phyloP scores from a whole-genome alignment of 371 early-diverging fungal genomes.

The Apophysomyces variabilis region DNA sequence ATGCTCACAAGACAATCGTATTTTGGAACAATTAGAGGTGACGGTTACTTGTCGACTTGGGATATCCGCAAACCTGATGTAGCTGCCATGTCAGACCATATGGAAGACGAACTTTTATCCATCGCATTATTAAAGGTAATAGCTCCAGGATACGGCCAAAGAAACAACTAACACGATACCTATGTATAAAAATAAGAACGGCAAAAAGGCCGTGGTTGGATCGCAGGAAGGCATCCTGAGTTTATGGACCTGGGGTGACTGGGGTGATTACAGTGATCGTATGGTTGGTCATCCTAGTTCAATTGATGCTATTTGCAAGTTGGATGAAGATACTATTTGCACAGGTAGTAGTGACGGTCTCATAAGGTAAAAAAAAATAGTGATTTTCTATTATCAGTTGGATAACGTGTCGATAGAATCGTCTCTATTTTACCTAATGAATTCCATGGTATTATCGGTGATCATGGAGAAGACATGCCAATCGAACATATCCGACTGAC shows the following conservation, averaged over 20 bases:
- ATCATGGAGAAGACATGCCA: constrained; percentile 83
- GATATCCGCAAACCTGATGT: constrained; percentile 86
- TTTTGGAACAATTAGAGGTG: constrained; percentile 63
- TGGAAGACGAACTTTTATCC: constrained; percentile 92
- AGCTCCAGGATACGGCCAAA: not conserved
- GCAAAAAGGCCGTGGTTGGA: constrained; percentile 84
- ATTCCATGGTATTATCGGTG: constrained; percentile 85
- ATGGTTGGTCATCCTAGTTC: constrained; percentile 91
- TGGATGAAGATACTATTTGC: constrained; percentile 81
- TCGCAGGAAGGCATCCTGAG: constrained; percentile 88
- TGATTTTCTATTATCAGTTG: not conserved
- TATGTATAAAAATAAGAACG: constrained; percentile 62
- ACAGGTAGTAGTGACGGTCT: constrained; percentile 94
- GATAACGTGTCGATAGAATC: constrained; percentile 47
- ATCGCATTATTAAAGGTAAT: constrained; percentile 71
- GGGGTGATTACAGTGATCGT: constrained; percentile 91
- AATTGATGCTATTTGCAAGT: constrained; percentile 79
- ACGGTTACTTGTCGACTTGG: constrained; percentile 88
- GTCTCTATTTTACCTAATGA: constrained; percentile 86
- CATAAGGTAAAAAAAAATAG: constrained; percentile 52
- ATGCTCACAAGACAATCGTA: not conserved
- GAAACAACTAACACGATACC: not conserved
- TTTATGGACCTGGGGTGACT: constrained; percentile 79
- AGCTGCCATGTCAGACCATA: constrained; percentile 82
- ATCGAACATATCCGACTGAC: constrained; percentile 77